phyloP scores from a whole-genome alignment of 2,329 filamentous ascomycete species.

The Chalara sp. region DNA sequence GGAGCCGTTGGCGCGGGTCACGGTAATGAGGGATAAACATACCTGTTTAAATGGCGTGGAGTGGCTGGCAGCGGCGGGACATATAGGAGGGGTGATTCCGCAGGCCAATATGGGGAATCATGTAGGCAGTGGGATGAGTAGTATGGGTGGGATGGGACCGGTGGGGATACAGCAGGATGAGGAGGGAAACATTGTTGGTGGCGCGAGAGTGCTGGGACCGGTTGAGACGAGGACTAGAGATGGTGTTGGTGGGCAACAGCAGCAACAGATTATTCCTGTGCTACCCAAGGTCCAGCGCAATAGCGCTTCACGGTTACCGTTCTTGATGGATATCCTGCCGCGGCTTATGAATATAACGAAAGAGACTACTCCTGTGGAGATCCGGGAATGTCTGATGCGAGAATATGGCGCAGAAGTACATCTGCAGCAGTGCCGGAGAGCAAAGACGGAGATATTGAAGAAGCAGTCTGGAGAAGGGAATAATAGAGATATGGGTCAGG shows the following conservation, averaged over 20 bases:
- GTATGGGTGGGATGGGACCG: constrained; percentile 2
- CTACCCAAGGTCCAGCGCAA: constrained; percentile 27
- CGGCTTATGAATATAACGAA: constrained; percentile 50
- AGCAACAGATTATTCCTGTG: constrained; percentile 15
- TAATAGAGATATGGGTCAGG: constrained; percentile 1
- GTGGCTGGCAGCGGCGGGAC: constrained; percentile 8
- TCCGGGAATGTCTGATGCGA: constrained; percentile 47
- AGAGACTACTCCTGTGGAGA: constrained; percentile 53
- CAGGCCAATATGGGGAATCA: constrained; percentile 3
- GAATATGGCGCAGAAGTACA: constrained; percentile 27
- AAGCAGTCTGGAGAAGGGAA: constrained; percentile 11
- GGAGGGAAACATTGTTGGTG: constrained; percentile 23
- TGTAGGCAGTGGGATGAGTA: constrained; percentile 3
- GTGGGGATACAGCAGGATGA: constrained; percentile 24
- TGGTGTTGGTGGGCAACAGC: background rate
- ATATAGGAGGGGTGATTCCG: constrained; percentile 2
- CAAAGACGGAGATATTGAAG: constrained; percentile 28
- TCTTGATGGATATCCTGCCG: constrained; percentile 53
- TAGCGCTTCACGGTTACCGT: constrained; percentile 35
- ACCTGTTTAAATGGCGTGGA: constrained; percentile 25
- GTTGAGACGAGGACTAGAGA: constrained; percentile 1
- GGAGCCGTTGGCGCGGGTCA: constrained; percentile 24
- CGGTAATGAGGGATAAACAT: constrained; percentile 24
- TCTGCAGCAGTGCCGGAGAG: constrained; percentile 26
- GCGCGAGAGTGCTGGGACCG: constrained; percentile 20